These are phyloP conservation scores for Amanita rubescens DNA, from an alignment of 768 basidiomycete genomes.

Conservation along the genomic window DNA sequence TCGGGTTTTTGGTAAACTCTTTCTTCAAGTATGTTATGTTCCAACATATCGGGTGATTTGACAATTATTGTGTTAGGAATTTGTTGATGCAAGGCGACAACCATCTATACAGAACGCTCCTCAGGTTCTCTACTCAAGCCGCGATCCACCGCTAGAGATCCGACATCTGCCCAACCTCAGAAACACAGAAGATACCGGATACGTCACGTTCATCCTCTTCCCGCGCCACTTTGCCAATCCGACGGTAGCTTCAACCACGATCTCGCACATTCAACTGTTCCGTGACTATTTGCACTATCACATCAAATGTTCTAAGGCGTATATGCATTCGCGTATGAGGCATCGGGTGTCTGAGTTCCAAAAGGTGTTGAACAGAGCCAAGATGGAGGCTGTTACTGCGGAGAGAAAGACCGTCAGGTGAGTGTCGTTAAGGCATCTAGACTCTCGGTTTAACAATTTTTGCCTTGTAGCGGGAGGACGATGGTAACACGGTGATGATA, in stretches of 20 bases:
- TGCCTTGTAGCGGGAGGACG: slow-evolving; percentile 43
- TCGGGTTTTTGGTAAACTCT: slow-evolving; percentile 95
- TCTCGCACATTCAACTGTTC: slow-evolving; percentile 95
- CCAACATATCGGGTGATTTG: not conserved
- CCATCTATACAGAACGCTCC: slow-evolving; percentile 95
- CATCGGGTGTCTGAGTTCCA: slow-evolving; percentile 92
- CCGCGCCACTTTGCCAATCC: slow-evolving; percentile 88
- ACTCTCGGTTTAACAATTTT: slow-evolving; percentile 8
- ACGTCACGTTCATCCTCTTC: slow-evolving; percentile 96
- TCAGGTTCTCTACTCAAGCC: slow-evolving; percentile 90
- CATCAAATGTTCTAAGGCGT: slow-evolving; percentile 97
- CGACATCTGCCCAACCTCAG: slow-evolving; percentile 77
- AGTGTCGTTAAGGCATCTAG: slow-evolving; percentile 18
- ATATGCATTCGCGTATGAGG: slow-evolving; percentile 98
- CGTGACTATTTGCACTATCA: slow-evolving; percentile 99
- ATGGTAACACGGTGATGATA: slow-evolving; percentile 48
- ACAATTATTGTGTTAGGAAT: slow-evolving; percentile 54
- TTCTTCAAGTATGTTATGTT: slow-evolving; percentile 73
- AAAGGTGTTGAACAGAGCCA: slow-evolving; percentile 92
- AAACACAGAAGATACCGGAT: slow-evolving; percentile 84
- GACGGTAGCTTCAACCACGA: slow-evolving; percentile 62
- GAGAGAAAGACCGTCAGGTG: slow-evolving; percentile 92
- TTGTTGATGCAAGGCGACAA: slow-evolving; percentile 94
- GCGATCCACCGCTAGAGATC: slow-evolving; percentile 96
- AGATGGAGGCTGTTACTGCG: slow-evolving; percentile 75